These are phyloP conservation scores for Ceratobasidium sp. DNA, from an alignment of 1,284 basidiomycete genomes.

Conservation along the genomic window DNA sequence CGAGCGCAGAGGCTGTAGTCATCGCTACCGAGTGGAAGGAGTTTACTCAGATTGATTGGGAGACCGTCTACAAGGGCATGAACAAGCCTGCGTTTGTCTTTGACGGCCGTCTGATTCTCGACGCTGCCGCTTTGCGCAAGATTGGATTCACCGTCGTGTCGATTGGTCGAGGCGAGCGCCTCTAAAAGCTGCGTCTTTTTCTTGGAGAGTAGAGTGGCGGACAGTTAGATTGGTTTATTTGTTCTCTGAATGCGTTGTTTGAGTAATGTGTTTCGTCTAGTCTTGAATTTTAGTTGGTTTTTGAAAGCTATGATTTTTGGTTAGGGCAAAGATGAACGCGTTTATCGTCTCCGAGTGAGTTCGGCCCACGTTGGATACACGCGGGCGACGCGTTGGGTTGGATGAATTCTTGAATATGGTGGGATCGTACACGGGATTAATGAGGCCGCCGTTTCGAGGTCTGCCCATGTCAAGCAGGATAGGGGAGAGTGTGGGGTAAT, in stretches of 20 bases:
- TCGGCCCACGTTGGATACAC: too few species aligned
- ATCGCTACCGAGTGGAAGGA: slow-evolving; percentile 96
- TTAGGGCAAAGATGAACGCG: too few species aligned
- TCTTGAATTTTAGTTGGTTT: neutral
- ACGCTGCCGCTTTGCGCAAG: slow-evolving; percentile 76
- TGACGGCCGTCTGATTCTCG: slow-evolving; percentile 87
- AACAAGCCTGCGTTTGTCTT: slow-evolving; percentile 97
- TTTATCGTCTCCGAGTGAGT: too few species aligned
- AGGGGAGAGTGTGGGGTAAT: too few species aligned
- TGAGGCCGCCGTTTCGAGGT: too few species aligned
- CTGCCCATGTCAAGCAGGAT: too few species aligned
- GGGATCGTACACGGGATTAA: too few species aligned
- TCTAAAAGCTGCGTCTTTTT: neutral
- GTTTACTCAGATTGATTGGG: slow-evolving; percentile 93
- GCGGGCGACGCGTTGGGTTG: too few species aligned
- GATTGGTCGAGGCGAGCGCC: slow-evolving; percentile 44
- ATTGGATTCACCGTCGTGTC: slow-evolving; percentile 79
- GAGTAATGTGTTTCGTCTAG: neutral
- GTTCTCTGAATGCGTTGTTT: neutral
- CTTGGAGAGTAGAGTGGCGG: neutral
- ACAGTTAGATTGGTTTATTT: neutral
- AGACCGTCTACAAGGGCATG: slow-evolving; percentile 84
- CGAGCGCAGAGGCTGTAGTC: slow-evolving; percentile 89
- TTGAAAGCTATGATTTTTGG: neutral
- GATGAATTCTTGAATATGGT: too few species aligned